Base-by-base conservation (phyloP, 1,284 basidiomycete genomes). In the Neotropicomus parvogracilis region DNA sequence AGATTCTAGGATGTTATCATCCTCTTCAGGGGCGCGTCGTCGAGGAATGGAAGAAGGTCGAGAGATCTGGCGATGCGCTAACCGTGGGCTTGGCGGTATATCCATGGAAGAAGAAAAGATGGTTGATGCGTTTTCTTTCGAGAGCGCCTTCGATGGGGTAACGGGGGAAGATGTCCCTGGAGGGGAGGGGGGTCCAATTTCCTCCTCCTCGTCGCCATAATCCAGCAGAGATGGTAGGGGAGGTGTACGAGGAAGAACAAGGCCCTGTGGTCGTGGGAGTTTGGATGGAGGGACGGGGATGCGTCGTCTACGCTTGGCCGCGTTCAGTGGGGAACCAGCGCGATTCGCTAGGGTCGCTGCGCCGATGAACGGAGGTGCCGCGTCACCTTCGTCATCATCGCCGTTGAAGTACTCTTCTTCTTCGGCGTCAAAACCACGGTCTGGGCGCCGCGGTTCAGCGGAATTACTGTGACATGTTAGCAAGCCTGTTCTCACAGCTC, bases 371-470 rank as follows among this genome's bases (percentile, higher is more conserved):
- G 64, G 69, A 29, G 62, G 59, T 39, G 61, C 60, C 43, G 63
- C 68, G 6, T 75, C 66, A 21, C 55, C 55, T 44, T 67, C 69
- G 20, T 83, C 78, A 35, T 84, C 81, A 29, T 90, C 88, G 46
- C 83, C 78, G 57, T 93, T 91, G 76, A 97, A 97, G 74, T 95
- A 98, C 53, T 90, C 83, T 61, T 97, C 93, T 58, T 93, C 89
- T 58, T 85, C 85, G 5, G 74, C 75, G 54, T 88, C 83, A 58
- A 81, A 67, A 47, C 69, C 63, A 58, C 81, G 74, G 53, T 76
- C 73, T 61, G 46, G 39, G 38, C 79, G 71, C 51, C 72, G 74
- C 43, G 73, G 69, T 42, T 59, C 66, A 62, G 72, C 73, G 51
- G 60, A 59, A 58, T 75, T 70, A 44, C 63, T 56, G 45, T 60